These are phyloP conservation scores for Yarrowia deformans DNA, from an alignment of 805 yeast species.

Conservation along the genomic window DNA sequence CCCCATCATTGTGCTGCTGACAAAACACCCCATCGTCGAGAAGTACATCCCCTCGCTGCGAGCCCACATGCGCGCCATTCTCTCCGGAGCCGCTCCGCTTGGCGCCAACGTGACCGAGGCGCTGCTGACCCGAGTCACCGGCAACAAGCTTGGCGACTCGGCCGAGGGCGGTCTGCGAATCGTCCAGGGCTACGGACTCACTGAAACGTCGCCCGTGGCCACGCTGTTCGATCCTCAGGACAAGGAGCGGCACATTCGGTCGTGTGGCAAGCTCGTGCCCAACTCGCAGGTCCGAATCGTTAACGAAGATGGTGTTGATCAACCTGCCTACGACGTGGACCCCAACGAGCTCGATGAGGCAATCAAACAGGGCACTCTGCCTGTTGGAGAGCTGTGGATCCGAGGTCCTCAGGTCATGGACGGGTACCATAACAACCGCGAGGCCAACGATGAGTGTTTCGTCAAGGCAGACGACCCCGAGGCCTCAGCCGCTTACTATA, in stretches of 20 bases:
- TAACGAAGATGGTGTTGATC: slow-evolving; percentile 55
- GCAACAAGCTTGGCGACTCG: slow-evolving; percentile 39
- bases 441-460: slow-evolving; percentile 21
- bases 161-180: slow-evolving; percentile 40
- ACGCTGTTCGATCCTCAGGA: slow-evolving; percentile 52
- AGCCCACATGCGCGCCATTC: slow-evolving; percentile 52
- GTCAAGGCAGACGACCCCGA: slow-evolving; percentile 41
- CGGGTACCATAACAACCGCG: slow-evolving; percentile 38
- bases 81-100: slow-evolving; percentile 60
- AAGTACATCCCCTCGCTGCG: slow-evolving; percentile 53
- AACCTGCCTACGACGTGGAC: slow-evolving; percentile 56
- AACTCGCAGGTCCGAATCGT: slow-evolving; percentile 60
- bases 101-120: slow-evolving; percentile 41
- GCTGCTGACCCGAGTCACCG: slow-evolving; percentile 43
- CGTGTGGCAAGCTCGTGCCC: slow-evolving; percentile 54
- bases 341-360: slow-evolving; percentile 19
- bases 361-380: slow-evolving; percentile 32
- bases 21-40: slow-evolving; percentile 56
- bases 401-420: slow-evolving; percentile 64
- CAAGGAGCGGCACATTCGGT: slow-evolving; percentile 50
- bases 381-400: slow-evolving; percentile 61
- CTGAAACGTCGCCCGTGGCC: slow-evolving; percentile 69
- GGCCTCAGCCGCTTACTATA: slow-evolving; percentile 48
- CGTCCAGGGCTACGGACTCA: slow-evolving; percentile 45
- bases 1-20: slow-evolving; percentile 56